These are phyloP conservation scores for Gigaspora rosea DNA, from an alignment of 192 early-diverging fungal species.

Conservation along the genomic window DNA sequence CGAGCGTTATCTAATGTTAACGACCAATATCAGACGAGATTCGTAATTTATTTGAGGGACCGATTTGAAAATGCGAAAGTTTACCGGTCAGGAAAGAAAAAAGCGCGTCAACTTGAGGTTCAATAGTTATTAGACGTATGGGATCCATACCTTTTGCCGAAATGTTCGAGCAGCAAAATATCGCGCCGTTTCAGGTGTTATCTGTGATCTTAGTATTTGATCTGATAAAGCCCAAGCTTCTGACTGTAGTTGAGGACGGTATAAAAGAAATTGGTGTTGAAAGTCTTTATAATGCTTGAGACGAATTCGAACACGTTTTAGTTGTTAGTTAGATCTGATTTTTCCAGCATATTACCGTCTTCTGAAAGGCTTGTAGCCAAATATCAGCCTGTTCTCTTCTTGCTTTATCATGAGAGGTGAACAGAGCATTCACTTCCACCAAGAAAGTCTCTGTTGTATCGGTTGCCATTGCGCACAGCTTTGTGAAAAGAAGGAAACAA, in stretches of 20 bases:
- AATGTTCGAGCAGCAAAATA: slow-evolving; percentile 91
- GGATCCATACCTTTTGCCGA: slow-evolving; percentile 68
- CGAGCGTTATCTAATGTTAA: slow-evolving; percentile 68
- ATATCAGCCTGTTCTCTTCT: slow-evolving; percentile 58
- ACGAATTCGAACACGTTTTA: background rate
- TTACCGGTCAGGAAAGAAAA: background rate
- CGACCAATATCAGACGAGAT: slow-evolving; percentile 2
- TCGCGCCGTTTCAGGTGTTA: slow-evolving; percentile 51
- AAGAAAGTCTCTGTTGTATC: slow-evolving; percentile 26
- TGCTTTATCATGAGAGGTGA: slow-evolving; percentile 38
- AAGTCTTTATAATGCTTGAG: slow-evolving; percentile 11
- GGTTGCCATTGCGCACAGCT: background rate
- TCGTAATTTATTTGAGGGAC: background rate
- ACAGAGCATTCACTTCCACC: slow-evolving; percentile 43
- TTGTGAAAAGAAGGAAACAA: too few relatives aligned
- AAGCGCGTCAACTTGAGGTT: background rate
- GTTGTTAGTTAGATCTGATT: slow-evolving; percentile 4
- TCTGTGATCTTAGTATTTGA: slow-evolving; percentile 58
- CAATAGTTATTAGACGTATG: background rate
- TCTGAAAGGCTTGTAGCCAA: slow-evolving; percentile 86
- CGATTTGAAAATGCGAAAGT: background rate
- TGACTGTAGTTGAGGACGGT: slow-evolving; percentile 45
- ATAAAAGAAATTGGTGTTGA: slow-evolving; percentile 19
- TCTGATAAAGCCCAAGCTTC: slow-evolving; percentile 84
- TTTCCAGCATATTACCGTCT: slow-evolving; percentile 61